Evolutionary conservation across 148 eudicot species (phyloP).

Genomic region (Amaranthus cruentus): DNA sequence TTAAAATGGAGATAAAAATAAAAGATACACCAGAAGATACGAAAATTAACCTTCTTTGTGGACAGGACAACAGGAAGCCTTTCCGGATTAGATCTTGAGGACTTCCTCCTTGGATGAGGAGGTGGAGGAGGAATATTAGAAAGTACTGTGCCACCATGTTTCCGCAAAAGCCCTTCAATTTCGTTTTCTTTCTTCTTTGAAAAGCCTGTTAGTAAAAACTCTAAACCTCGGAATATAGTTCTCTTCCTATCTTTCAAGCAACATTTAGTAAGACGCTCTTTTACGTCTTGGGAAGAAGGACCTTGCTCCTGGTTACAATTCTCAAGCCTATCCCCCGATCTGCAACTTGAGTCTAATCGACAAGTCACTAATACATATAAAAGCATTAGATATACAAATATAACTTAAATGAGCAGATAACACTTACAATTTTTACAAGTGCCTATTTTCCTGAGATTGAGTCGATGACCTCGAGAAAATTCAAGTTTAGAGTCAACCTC

Average conservation of each 20-base stretch:
- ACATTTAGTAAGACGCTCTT: slow-evolving; percentile 38
- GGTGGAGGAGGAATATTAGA: slow-evolving; percentile 60
- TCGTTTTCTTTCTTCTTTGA: slow-evolving; percentile 58
- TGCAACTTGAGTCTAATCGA: slow-evolving; percentile 32
- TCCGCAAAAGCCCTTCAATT: slow-evolving; percentile 53
- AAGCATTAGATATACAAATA: slow-evolving; percentile 3
- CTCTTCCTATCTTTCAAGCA: slow-evolving; percentile 35
- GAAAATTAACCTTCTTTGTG: slow-evolving; percentile 50
- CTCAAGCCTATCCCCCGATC: slow-evolving; percentile 31
- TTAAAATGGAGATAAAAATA: background rate
- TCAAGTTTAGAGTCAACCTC: slow-evolving; percentile 30
- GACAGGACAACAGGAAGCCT: slow-evolving; percentile 69
- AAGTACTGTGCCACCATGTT: slow-evolving; percentile 74
- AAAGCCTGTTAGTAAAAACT: slow-evolving; percentile 81
- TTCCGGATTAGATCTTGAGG: slow-evolving; percentile 35
- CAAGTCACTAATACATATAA: slow-evolving; percentile 9
- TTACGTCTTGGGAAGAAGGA: slow-evolving; percentile 40
- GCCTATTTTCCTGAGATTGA: slow-evolving; percentile 18
- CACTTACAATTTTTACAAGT: slow-evolving; percentile 34
- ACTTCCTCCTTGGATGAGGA: slow-evolving; percentile 41
- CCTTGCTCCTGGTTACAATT: slow-evolving; percentile 25
- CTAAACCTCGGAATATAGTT: slow-evolving; percentile 51
- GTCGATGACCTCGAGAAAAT: slow-evolving; percentile 9
- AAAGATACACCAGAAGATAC: slow-evolving; percentile 3
- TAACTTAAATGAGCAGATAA: slow-evolving; percentile 2